phyloP scores from a whole-genome alignment of 2,329 filamentous ascomycete genomes.

The Curvularia sp. region DNA sequence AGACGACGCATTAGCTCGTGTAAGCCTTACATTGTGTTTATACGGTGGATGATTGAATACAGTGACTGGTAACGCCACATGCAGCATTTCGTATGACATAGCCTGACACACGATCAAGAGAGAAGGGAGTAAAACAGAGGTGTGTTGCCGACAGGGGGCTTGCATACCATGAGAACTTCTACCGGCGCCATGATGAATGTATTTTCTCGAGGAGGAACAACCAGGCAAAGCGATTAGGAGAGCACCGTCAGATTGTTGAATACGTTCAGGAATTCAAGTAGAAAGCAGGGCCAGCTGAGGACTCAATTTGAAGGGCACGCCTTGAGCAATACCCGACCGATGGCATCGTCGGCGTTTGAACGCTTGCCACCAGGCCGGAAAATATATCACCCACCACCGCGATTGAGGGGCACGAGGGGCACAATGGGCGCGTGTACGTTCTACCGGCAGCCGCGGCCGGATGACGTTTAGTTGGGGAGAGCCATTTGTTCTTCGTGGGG shows the following conservation, averaged over 20 bases:
- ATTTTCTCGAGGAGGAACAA: constrained; percentile 1
- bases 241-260: constrained; percentile 2
- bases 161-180: constrained; percentile 57
- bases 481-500: constrained; percentile 9
- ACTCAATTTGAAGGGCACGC: constrained; percentile 15
- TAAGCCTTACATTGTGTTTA: not conserved
- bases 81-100: constrained; percentile 18
- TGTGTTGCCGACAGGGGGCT: constrained; percentile 13
- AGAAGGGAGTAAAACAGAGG: constrained; percentile 1
- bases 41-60: not conserved
- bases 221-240: constrained; percentile 12
- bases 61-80: not conserved
- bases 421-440: constrained; percentile 28
- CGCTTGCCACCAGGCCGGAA: constrained; percentile 35
- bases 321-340: constrained; percentile 16
- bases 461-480: constrained; percentile 18
- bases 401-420: constrained; percentile 35
- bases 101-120: constrained; percentile 6
- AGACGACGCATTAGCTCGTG: constrained; percentile 19
- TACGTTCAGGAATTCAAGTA: constrained; percentile 6
- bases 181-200: constrained; percentile 54
- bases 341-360: constrained; percentile 31
- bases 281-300: constrained; percentile 6
- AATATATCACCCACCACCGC: constrained; percentile 29
- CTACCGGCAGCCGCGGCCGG: constrained; percentile 43